A percentile compares a stretch with the other conserved stretches of the same genome.
Conservation (phyloP, 169 alveolate species). For the Eimeria falciformis region DNA sequence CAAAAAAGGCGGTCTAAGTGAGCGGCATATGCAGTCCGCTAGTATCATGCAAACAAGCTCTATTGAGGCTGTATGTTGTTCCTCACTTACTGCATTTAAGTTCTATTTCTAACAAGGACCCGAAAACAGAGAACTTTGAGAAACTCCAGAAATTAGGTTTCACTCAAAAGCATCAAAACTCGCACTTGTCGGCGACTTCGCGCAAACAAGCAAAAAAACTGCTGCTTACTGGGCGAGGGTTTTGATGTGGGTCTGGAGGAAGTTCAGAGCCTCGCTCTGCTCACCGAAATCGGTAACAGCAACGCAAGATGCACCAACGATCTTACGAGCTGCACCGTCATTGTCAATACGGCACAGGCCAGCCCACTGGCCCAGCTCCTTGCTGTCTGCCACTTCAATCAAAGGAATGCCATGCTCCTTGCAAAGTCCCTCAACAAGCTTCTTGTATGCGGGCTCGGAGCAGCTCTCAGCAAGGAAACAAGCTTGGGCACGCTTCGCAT, state of each 20-base stretch:
- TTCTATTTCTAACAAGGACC: too few relatives aligned
- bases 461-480: conserved; percentile 95
- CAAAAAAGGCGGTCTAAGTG: too few relatives aligned
- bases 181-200: too few relatives aligned
- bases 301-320: conserved; percentile 97
- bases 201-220: too few relatives aligned
- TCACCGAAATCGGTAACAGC: conserved; percentile 97
- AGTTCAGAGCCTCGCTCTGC: conserved; percentile 94
- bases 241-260: conserved; percentile 89
- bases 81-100: too few relatives aligned
- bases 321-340: conserved; percentile 95
- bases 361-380: conserved; percentile 97
- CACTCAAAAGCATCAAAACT: too few relatives aligned
- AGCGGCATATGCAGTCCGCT: too few relatives aligned
- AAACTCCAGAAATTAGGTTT: too few relatives aligned
- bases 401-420: conserved; percentile 94
- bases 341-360: conserved; percentile 97
- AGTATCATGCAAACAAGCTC: too few relatives aligned
- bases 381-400: conserved; percentile 94
- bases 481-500: conserved; percentile 95
- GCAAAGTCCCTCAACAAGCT: conserved; percentile 89
- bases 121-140: too few relatives aligned
- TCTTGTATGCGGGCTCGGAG: conserved; percentile 96
- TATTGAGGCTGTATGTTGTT: too few relatives aligned
- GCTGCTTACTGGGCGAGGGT: conserved; percentile 39